Base-by-base conservation (phyloP, 345 rosid genomes). In the Erodium maritimum region DNA sequence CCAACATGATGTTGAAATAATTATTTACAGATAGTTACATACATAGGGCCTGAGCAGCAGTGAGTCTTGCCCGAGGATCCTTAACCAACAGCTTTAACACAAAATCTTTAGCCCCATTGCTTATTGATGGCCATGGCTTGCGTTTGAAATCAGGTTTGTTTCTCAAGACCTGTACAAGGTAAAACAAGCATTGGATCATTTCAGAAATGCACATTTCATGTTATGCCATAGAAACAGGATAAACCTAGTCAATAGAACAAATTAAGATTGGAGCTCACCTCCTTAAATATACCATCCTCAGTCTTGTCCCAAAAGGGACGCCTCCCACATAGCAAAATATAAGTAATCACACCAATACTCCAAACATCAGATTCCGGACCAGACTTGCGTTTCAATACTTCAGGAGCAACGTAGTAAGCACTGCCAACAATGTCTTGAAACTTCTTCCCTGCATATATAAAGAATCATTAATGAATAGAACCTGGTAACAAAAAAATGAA, bases 71-170 rank as follows among this genome's bases (percentile, higher is more conserved):
- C 62, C 83, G 74, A 45, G 95, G 99, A 72, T 93, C 97, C 78
- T 90, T 94, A 55, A 85, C 95, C 75, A 94, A 70, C 59, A 94
- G 70, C 82, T 90, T 94, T 80, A 76, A 85, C 17, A 94, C 87
- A 60, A 94, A 90, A 69, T 94, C 97, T 81, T 85, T 94, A 18
- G 97, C 97, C 19, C 91, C 73, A 58, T 67, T 70, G 79, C 95
- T 90, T 34, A 90, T 78, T 59, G 64, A 78, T 65, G 99, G 96
- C 99, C 99, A 94, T 5, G 99, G 97, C 68, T 81, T 94, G 67
- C 96, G 90, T 54, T 74, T 84, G 52, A 90, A 94, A 71, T 94
- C 99, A 62, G 97, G 99, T 63, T 79, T 79, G 64, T 73, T 75
- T 52, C 69, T 73, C 64, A 79, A 64, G 57, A 79, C 83, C 83